phyloP scores from a whole-genome alignment of 2,329 filamentous ascomycete genomes.

The Diaporthe caulivora region DNA sequence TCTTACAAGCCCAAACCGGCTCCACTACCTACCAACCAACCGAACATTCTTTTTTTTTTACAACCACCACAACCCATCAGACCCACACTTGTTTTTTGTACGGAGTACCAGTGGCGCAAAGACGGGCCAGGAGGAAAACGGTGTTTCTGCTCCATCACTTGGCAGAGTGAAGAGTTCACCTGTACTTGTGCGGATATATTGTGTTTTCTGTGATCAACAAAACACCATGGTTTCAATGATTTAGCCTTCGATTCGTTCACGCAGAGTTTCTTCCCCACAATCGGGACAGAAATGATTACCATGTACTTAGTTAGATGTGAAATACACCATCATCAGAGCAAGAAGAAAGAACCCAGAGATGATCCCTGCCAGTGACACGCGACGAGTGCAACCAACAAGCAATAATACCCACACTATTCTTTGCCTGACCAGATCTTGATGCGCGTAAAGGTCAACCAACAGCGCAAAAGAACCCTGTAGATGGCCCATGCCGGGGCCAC shows the following conservation, averaged over 20 bases:
- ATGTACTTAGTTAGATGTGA: slow-evolving; percentile 32
- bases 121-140: slow-evolving; percentile 29
- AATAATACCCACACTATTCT: not conserved
- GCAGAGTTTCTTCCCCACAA: not conserved
- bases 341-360: not conserved
- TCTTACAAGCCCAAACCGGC: not conserved
- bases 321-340: slow-evolving; percentile 27
- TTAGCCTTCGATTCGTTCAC: slow-evolving; percentile 25
- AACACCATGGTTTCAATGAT: slow-evolving; percentile 1
- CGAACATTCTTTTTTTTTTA: not conserved
- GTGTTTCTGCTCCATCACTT: slow-evolving; percentile 29
- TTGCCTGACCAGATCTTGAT: not conserved
- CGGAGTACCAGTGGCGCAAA: slow-evolving; percentile 32
- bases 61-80: not conserved
- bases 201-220: not conserved
- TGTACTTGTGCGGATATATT: slow-evolving; percentile 17
- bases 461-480: slow-evolving; percentile 7
- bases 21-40: slow-evolving; percentile 24
- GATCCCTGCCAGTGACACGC: not conserved
- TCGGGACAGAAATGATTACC: slow-evolving; percentile 1
- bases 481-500: slow-evolving; percentile 10
- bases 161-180: slow-evolving; percentile 31
- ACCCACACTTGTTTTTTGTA: not conserved
- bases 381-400: not conserved
- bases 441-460: not conserved